Conservation (phyloP, 768 basidiomycete species). For the Collybiopsis luxurians region DNA sequence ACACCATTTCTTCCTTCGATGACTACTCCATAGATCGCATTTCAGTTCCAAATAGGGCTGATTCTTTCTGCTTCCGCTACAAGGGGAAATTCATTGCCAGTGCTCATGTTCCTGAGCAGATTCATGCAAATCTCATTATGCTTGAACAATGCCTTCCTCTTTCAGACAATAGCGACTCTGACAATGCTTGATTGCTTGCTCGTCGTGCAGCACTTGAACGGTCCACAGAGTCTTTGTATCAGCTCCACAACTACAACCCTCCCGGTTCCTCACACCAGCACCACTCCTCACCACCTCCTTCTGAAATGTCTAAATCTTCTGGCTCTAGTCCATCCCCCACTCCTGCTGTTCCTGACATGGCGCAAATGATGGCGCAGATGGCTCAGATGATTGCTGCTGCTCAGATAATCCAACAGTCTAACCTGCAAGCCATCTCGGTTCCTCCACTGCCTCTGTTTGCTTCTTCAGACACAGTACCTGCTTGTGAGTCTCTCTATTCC, state of each 20-base stretch:
- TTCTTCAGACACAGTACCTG: neutral
- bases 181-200: neutral
- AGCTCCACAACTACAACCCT: neutral
- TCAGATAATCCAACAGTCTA: no score
- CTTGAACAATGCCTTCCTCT: neutral
- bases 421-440: neutral
- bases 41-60: neutral
- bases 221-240: neutral
- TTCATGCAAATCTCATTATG: neutral
- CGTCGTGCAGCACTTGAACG: neutral
- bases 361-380: neutral
- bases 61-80: neutral
- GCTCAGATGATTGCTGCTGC: neutral
- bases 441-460: neutral
- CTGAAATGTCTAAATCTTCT: neutral
- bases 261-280: neutral
- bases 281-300: neutral
- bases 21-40: neutral
- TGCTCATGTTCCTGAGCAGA: neutral
- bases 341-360: neutral
- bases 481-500: constrained; percentile 4
- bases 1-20: constrained; percentile 4
- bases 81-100: neutral
- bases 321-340: neutral
- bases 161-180: neutral